Conservation (phyloP, 805 yeast genomes). For the Wickerhamiella domercqiae region DNA sequence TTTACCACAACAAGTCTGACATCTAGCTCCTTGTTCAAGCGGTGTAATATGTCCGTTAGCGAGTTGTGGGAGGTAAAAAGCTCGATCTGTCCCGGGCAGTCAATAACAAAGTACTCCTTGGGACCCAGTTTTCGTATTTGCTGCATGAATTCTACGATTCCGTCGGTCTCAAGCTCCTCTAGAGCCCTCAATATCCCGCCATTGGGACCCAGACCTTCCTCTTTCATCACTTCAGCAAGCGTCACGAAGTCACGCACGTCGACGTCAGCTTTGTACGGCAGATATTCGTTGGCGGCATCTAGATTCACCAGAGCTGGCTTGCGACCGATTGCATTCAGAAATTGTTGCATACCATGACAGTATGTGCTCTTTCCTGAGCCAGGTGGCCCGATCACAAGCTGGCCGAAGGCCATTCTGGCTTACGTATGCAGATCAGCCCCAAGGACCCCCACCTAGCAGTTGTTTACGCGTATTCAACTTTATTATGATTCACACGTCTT, state of each 20-base stretch:
- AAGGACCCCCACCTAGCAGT: too few relatives aligned
- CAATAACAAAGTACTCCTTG: slow-evolving; percentile 58
- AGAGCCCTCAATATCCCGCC: slow-evolving; percentile 87
- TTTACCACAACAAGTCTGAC: slow-evolving; percentile 62
- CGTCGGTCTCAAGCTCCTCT: slow-evolving; percentile 40
- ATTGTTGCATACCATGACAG: slow-evolving; percentile 82
- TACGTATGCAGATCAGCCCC: not conserved
- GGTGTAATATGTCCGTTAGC: slow-evolving; percentile 48
- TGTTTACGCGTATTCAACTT: too few relatives aligned
- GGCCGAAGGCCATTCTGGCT: slow-evolving; percentile 37
- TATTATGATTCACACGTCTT: too few relatives aligned
- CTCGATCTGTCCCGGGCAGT: slow-evolving; percentile 87
- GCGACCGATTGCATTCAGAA: slow-evolving; percentile 86
- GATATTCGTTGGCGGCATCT: slow-evolving; percentile 77
- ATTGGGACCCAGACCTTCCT: slow-evolving; percentile 60
- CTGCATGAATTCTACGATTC: slow-evolving; percentile 42
- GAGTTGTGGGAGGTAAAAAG: slow-evolving; percentile 81
- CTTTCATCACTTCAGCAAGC: slow-evolving; percentile 64
- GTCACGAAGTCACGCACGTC: slow-evolving; percentile 68
- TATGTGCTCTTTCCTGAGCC: slow-evolving; percentile 95
- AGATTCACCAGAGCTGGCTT: slow-evolving; percentile 70
- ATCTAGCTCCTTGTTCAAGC: slow-evolving; percentile 45
- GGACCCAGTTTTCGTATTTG: slow-evolving; percentile 42
- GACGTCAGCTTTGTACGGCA: slow-evolving; percentile 56
- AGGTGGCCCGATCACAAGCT: slow-evolving; percentile 93